These are phyloP conservation scores for Solanum etuberosum DNA, from an alignment of 257 asterid species.

Conservation along the genomic window DNA sequence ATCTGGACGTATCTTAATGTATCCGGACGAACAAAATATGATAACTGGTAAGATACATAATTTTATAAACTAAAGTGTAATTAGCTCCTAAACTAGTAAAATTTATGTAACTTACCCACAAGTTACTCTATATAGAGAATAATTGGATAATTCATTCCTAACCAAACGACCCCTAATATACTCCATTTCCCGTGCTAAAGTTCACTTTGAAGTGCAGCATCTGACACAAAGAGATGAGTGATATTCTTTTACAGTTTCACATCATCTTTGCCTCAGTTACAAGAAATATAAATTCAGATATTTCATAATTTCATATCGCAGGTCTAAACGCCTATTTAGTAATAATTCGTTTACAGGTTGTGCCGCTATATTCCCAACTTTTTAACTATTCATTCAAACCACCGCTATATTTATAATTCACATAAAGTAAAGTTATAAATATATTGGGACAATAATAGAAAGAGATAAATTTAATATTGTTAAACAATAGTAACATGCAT, in stretches of 20 bases:
- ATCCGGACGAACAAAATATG: no score
- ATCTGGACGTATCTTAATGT: no score
- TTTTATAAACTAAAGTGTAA: no score
- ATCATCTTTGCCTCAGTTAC: not conserved
- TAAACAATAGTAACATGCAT: not conserved
- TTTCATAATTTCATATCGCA: no score
- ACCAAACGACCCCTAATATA: no score
- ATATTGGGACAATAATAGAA: not conserved
- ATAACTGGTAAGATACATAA: no score
- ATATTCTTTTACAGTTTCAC: not conserved
- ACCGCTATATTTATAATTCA: not conserved
- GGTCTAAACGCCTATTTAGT: not conserved
- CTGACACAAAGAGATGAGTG: not conserved
- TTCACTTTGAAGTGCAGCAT: not conserved
- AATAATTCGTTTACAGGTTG: not conserved
- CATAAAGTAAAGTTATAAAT: no score
- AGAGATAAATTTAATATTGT: not conserved
- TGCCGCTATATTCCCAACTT: not conserved
- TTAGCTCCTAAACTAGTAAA: no score
- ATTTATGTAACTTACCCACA: no score
- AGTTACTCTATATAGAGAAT: no score
- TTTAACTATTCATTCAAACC: not conserved
- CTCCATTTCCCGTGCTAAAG: not conserved
- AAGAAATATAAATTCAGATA: not conserved
- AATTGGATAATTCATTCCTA: no score